A percentile compares a stretch with the other conserved stretches of the same genome.
Conservation (phyloP, 176 grass and related monocot species). For the Carex scoparia region DNA sequence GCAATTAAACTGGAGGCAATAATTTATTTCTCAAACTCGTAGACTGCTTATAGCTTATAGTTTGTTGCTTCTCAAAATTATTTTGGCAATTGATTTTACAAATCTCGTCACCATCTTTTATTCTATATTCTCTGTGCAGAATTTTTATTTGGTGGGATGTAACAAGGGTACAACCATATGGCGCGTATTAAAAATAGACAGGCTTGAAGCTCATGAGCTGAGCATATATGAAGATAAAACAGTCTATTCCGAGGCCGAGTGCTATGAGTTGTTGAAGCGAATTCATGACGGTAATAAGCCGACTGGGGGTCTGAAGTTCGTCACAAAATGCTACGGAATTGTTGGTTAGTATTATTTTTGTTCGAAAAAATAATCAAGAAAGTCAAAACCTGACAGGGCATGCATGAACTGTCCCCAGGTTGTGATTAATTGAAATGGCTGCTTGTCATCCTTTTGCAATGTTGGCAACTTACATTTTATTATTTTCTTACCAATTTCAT, state of each 20-base stretch:
- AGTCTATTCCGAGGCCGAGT: conserved; percentile 59
- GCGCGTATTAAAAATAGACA: conserved; percentile 83
- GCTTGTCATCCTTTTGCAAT: conserved; percentile 11
- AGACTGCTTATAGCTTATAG: background rate
- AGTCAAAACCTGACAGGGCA: background rate
- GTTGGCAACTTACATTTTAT: conserved; percentile 18
- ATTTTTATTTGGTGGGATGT: conserved; percentile 86
- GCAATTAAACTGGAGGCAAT: background rate
- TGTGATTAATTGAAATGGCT: background rate
- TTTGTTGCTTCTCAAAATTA: background rate
- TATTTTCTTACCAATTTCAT: conserved; percentile 30
- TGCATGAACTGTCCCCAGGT: background rate
- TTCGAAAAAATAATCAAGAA: background rate
- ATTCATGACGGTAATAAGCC: conserved; percentile 78
- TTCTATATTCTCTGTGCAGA: conserved; percentile 48
- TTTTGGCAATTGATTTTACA: background rate
- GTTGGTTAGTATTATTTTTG: conserved; percentile 41
- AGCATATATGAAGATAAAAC: conserved; percentile 72
- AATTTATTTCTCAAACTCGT: conserved; percentile 17
- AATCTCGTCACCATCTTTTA: background rate
- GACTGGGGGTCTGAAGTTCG: conserved; percentile 78
- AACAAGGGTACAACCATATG: conserved; percentile 65
- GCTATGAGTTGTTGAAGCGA: conserved; percentile 57
- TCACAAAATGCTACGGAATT: conserved; percentile 95
- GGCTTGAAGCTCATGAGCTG: conserved; percentile 55